A percentile compares a stretch with the other conserved stretches of the same genome.
These are phyloP conservation scores for Macadamia integrifolia DNA, from an alignment of 164 flowering plant genomes.

Conservation along the genomic window DNA sequence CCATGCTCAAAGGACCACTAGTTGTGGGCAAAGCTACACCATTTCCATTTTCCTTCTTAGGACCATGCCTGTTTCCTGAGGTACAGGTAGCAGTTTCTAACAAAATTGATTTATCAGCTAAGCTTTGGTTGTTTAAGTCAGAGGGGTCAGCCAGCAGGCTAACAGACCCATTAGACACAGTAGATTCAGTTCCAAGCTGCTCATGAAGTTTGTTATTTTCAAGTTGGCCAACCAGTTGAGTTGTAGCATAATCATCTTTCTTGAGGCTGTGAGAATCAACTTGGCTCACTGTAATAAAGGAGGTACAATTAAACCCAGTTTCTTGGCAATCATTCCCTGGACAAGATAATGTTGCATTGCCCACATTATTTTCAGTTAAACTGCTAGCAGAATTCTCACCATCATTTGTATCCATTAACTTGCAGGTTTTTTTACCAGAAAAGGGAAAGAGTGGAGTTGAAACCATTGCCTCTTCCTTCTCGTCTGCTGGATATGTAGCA, in stretches of 20 bases:
- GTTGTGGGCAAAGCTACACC: conserved; percentile 14
- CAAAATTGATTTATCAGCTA: conserved; percentile 26
- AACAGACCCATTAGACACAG: conserved; percentile 28
- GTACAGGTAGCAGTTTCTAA: conserved; percentile 21
- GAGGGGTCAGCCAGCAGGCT: conserved; percentile 25
- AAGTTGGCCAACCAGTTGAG: conserved; percentile 6
- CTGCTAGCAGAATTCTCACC: conserved; percentile 19
- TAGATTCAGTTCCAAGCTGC: conserved; percentile 19
- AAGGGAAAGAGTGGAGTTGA: conserved; percentile 7
- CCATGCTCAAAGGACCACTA: conserved; percentile 7
- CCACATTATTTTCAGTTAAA: conserved; percentile 19
- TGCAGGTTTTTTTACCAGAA: conserved; percentile 13
- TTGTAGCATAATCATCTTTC: conserved; percentile 6
- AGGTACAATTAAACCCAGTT: conserved; percentile 14
- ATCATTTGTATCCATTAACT: conserved; percentile 10
- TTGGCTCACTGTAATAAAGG: conserved; percentile 15
- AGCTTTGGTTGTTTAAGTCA: conserved; percentile 24
- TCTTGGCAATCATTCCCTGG: conserved; percentile 7
- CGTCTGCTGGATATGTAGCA: conserved; percentile 4
- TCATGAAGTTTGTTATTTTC: conserved; percentile 13
- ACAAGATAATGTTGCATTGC: conserved; percentile 13
- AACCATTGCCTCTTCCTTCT: conserved; percentile 20
- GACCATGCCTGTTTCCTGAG: conserved; percentile 14
- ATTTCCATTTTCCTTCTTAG: conserved; percentile 18
- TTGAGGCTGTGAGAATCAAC: conserved; percentile 7